Evolutionary conservation across 2,329 filamentous ascomycete species (phyloP).

Genomic region (Colletotrichum phormii): DNA sequence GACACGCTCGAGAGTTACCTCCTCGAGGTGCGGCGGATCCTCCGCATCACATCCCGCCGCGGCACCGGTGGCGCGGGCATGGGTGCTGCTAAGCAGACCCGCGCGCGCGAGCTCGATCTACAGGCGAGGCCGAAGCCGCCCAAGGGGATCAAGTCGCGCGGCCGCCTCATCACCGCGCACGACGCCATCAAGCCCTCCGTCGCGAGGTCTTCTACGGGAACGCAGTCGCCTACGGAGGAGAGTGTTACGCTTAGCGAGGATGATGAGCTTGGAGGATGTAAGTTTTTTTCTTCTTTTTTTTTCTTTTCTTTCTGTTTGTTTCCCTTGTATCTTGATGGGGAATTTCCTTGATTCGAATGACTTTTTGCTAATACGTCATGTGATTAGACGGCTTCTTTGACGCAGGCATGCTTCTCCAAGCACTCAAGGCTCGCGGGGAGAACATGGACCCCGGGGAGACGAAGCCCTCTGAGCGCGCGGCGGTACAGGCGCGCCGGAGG

Average conservation of each 20-base stretch:
- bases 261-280: constrained; percentile 93
- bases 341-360: not conserved
- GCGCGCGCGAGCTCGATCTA: constrained; percentile 65
- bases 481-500: constrained; percentile 67
- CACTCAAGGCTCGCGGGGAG: constrained; percentile 78
- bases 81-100: constrained; percentile 55
- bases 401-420: constrained; percentile 91
- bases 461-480: constrained; percentile 69
- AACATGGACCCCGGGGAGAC: constrained; percentile 62
- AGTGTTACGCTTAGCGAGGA: constrained; percentile 81
- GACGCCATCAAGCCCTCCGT: constrained; percentile 55
- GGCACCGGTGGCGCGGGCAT: constrained; percentile 18
- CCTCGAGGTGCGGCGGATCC: constrained; percentile 86
- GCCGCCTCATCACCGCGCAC: constrained; percentile 75
- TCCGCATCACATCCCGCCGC: constrained; percentile 73
- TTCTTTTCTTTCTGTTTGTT: not conserved
- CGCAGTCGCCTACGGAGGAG: constrained; percentile 74
- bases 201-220: constrained; percentile 57
- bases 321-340: constrained; percentile 27
- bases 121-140: constrained; percentile 47
- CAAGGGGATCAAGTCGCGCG: constrained; percentile 75
- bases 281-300: constrained; percentile 54
- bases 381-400: constrained; percentile 95
- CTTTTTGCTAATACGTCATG: not conserved
- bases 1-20: constrained; percentile 92